Conservation (phyloP, 441 rosid species). For the Brassica hybrid region DNA sequence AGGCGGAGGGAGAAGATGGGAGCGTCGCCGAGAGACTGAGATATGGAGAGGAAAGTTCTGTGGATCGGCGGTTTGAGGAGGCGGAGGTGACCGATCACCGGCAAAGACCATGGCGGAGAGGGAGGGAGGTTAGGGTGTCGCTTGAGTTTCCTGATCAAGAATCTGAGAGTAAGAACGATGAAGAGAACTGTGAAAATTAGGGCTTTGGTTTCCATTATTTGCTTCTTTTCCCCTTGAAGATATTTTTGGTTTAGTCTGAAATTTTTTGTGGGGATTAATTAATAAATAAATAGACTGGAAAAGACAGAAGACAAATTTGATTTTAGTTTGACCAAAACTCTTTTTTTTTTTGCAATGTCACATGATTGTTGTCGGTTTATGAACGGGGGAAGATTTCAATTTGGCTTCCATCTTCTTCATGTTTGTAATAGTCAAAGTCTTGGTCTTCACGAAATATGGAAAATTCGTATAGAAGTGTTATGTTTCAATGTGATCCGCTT, state of each 20-base stretch:
- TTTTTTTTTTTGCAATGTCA: background rate
- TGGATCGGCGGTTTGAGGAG: slow-evolving; percentile 14
- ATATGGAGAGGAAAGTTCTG: slow-evolving; percentile 10
- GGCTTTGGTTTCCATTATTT: background rate
- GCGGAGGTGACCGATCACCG: slow-evolving; percentile 10
- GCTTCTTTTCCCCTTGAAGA: background rate
- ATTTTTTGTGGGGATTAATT: background rate
- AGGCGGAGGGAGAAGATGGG: slow-evolving; percentile 9
- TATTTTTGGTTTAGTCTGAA: background rate
- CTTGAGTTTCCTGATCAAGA: slow-evolving; percentile 6
- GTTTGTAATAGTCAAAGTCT: background rate
- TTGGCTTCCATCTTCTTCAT: background rate
- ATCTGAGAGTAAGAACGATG: background rate
- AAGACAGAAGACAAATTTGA: background rate
- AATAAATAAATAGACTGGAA: background rate
- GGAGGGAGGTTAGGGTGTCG: slow-evolving; percentile 10
- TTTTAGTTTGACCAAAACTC: background rate
- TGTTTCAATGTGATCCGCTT: background rate
- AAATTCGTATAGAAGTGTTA: background rate
- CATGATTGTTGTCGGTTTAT: background rate
- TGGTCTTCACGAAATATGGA: background rate
- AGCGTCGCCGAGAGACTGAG: slow-evolving; percentile 1
- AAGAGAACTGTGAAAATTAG: background rate
- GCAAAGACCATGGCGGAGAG: background rate
- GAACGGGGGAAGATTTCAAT: background rate